A percentile compares a stretch with the other conserved stretches of the same genome.
These are phyloP conservation scores for Monsonia emarginata DNA, from an alignment of 441 rosid genomes.

Conservation along the genomic window DNA sequence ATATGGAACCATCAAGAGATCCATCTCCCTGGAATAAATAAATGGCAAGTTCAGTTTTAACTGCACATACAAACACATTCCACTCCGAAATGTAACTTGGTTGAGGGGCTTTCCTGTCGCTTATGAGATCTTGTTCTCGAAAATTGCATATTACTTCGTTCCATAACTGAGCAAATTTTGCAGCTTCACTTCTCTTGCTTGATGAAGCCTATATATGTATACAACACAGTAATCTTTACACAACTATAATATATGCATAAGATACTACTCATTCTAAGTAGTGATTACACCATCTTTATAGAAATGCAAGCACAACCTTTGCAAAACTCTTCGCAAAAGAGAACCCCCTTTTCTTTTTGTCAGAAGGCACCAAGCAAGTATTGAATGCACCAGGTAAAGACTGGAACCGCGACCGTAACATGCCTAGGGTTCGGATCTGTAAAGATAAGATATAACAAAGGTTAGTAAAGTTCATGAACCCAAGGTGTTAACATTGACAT, in stretches of 20 bases:
- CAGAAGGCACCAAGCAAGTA: slow-evolving; percentile 78
- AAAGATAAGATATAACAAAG: not conserved
- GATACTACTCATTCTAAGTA: slow-evolving; percentile 6
- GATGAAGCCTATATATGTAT: slow-evolving; percentile 63
- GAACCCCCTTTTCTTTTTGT: slow-evolving; percentile 72
- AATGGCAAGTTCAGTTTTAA: slow-evolving; percentile 24
- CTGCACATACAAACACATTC: slow-evolving; percentile 4
- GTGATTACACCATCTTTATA: slow-evolving; percentile 10
- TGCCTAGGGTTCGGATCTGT: slow-evolving; percentile 88
- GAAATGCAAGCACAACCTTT: slow-evolving; percentile 42
- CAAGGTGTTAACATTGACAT: not conserved
- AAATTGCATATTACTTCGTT: slow-evolving; percentile 91
- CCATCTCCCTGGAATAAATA: slow-evolving; percentile 81
- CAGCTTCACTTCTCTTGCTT: slow-evolving; percentile 93
- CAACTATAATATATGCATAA: slow-evolving; percentile 7
- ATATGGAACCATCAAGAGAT: slow-evolving; percentile 90
- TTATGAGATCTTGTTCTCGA: slow-evolving; percentile 98
- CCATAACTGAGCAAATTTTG: slow-evolving; percentile 96
- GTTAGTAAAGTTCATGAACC: not conserved
- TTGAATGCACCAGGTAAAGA: slow-evolving; percentile 94
- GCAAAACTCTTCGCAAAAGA: slow-evolving; percentile 75
- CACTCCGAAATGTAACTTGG: slow-evolving; percentile 9
- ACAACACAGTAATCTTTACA: slow-evolving; percentile 15
- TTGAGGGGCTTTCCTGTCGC: slow-evolving; percentile 63
- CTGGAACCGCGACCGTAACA: slow-evolving; percentile 95